These are phyloP conservation scores for Coemansia asiatica DNA, from an alignment of 192 early-diverging fungal species.

Conservation along the genomic window DNA sequence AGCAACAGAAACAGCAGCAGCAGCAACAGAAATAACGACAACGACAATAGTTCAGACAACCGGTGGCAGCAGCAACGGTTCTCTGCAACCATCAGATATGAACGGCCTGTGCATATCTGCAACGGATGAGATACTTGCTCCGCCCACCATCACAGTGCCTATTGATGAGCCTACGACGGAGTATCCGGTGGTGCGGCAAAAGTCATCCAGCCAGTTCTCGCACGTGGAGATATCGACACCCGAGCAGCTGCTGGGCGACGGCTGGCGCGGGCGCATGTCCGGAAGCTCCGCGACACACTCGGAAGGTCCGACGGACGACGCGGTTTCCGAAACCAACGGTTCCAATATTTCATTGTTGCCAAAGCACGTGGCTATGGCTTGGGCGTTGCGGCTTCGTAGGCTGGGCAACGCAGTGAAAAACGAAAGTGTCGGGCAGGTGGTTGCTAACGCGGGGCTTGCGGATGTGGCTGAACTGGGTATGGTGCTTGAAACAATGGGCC, in stretches of 20 bases:
- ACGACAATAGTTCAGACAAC: too few species aligned
- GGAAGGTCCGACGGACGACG: too few species aligned
- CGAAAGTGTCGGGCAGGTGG: background rate
- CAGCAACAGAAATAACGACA: too few species aligned
- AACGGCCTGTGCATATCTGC: too few species aligned
- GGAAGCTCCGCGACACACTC: too few species aligned
- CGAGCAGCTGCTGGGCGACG: background rate
- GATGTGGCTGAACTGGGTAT: background rate
- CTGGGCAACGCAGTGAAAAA: background rate
- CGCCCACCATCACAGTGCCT: too few species aligned
- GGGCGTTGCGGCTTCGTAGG: background rate
- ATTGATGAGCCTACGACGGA: too few species aligned
- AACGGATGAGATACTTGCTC: too few species aligned
- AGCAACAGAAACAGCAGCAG: too few species aligned
- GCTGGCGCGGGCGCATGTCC: background rate
- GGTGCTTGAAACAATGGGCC: background rate
- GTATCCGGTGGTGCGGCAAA: too few species aligned
- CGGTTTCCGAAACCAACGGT: background rate
- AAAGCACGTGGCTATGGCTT: background rate
- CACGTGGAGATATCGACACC: background rate
- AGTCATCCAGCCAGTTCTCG: background rate
- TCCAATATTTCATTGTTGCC: background rate
- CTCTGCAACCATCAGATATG: too few species aligned
- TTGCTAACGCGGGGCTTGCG: background rate
- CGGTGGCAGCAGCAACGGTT: too few species aligned